These are phyloP conservation scores for Hawksworthiomyces lignivorus DNA, from an alignment of 2,329 filamentous ascomycete species.

Conservation along the genomic window DNA sequence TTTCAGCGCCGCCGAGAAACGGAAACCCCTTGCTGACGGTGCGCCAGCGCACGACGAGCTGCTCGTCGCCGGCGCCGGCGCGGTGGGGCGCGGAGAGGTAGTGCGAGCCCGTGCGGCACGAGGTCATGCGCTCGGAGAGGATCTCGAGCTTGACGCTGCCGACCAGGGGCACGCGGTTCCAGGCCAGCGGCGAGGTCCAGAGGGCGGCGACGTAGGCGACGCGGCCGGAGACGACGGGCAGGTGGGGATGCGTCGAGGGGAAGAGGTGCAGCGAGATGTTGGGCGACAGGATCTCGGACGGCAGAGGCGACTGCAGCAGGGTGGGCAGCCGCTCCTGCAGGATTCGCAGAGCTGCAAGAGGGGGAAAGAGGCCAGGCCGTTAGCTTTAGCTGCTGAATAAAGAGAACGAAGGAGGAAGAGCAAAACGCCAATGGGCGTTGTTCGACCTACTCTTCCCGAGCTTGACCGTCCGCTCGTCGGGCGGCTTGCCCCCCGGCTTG, in stretches of 20 bases:
- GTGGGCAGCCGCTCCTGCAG: constrained; percentile 61
- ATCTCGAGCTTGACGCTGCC: constrained; percentile 87
- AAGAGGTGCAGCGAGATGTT: constrained; percentile 65
- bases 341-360: constrained; percentile 47
- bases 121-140: constrained; percentile 80
- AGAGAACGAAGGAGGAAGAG: background rate
- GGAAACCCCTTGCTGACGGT: constrained; percentile 38
- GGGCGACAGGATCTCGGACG: constrained; percentile 69
- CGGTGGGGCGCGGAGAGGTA: constrained; percentile 34
- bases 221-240: constrained; percentile 84
- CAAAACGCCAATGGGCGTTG: too few species aligned
- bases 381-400: too few species aligned
- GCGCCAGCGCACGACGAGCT: constrained; percentile 86
- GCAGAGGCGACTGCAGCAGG: constrained; percentile 57
- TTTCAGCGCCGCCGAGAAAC: background rate
- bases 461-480: constrained; percentile 51
- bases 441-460: constrained; percentile 56
- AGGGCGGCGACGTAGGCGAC: constrained; percentile 88
- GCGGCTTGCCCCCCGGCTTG: constrained; percentile 24
- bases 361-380: too few species aligned
- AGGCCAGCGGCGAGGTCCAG: constrained; percentile 93
- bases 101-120: too few species aligned
- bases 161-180: constrained; percentile 85
- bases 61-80: constrained; percentile 58
- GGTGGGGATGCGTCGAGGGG: constrained; percentile 72